Conservation (phyloP, 106 monocot genomes). For the Vanilla planifolia region DNA sequence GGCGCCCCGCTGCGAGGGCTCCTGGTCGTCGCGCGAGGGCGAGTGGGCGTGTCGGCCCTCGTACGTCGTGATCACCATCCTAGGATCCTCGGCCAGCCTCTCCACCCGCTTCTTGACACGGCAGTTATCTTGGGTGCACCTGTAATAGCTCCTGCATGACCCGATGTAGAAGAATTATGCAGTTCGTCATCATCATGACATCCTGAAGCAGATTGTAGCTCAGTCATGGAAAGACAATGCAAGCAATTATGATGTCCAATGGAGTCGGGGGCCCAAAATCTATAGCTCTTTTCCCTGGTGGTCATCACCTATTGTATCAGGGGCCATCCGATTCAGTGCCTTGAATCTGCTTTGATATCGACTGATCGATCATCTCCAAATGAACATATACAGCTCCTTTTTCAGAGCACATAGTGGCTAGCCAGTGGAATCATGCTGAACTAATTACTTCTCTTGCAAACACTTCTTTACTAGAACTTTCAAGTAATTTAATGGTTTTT, state of each 20-base stretch:
- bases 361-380: slow-evolving; percentile 6
- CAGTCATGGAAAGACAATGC: too few relatives aligned
- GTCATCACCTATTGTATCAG: too few relatives aligned
- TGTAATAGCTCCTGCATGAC: slow-evolving; percentile 30
- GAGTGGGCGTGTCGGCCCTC: slow-evolving; percentile 22
- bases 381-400: neutral
- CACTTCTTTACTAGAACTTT: too few relatives aligned
- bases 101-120: slow-evolving; percentile 24
- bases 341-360: too few relatives aligned
- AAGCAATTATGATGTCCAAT: too few relatives aligned
- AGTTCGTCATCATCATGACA: too few relatives aligned
- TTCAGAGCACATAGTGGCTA: neutral
- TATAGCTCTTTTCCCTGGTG: too few relatives aligned
- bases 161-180: too few relatives aligned
- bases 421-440: neutral
- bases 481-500: too few relatives aligned
- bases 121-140: slow-evolving; percentile 22
- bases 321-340: too few relatives aligned
- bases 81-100: slow-evolving; percentile 21
- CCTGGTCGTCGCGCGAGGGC: slow-evolving; percentile 8
- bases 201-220: too few relatives aligned
- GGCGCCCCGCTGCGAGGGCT: neutral
- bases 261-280: too few relatives aligned
- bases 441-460: slow-evolving; percentile 1
- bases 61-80: slow-evolving; percentile 31